A percentile compares a stretch with the other conserved stretches of the same genome.
phyloP scores from a whole-genome alignment of 1,284 basidiomycete genomes.

The Hypsizygus ulmarius region DNA sequence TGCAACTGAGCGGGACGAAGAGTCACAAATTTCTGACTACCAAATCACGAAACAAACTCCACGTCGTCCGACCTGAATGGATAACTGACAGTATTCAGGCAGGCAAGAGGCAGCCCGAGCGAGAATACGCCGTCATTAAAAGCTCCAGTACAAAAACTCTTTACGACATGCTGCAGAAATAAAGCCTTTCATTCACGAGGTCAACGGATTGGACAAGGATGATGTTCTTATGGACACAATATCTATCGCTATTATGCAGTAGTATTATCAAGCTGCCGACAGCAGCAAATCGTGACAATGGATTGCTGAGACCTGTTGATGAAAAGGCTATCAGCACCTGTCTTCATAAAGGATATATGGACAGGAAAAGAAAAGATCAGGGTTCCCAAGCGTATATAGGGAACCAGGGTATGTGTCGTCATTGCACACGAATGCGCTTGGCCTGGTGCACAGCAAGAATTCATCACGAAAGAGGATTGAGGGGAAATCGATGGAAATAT shows the following conservation, averaged over 20 bases:
- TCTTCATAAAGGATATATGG: background rate
- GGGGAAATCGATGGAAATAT: slow-evolving; percentile 12
- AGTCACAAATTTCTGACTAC: slow-evolving; percentile 55
- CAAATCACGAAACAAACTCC: slow-evolving; percentile 42
- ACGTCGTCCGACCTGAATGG: slow-evolving; percentile 73
- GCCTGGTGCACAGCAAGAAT: slow-evolving; percentile 54
- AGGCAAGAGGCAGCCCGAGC: slow-evolving; percentile 56
- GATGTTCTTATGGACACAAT: no score
- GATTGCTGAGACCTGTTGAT: background rate
- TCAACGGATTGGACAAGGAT: slow-evolving; percentile 6
- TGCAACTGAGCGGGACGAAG: slow-evolving; percentile 62
- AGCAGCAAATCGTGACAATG: no score
- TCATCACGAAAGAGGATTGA: slow-evolving; percentile 32
- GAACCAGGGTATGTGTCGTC: slow-evolving; percentile 44
- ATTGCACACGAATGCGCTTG: slow-evolving; percentile 39
- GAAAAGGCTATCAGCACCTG: slow-evolving; percentile 1
- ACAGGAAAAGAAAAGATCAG: slow-evolving; percentile 33
- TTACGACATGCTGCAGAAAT: slow-evolving; percentile 22
- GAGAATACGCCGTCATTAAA: slow-evolving; percentile 49
- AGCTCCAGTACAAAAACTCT: slow-evolving; percentile 31
- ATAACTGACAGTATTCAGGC: slow-evolving; percentile 59
- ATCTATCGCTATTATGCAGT: no score
- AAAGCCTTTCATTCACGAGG: background rate
- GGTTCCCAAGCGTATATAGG: slow-evolving; percentile 48
- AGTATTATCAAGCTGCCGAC: no score